Conservation (phyloP, 768 basidiomycete genomes). For the Sarcodon sp. region DNA sequence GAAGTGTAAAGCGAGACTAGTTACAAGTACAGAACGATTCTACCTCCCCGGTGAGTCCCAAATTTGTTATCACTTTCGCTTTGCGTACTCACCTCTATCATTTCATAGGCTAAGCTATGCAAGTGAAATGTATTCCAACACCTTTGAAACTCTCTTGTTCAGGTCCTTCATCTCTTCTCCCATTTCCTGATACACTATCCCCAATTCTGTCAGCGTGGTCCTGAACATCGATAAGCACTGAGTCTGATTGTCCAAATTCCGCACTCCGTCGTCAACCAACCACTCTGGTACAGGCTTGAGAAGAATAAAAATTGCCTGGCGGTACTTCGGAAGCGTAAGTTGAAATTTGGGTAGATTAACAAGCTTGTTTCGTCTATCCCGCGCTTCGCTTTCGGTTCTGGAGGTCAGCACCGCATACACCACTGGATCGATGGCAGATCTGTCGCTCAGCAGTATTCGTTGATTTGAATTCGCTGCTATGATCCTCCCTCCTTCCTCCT, state of each 20-base stretch:
- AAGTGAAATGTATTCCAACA: too few species aligned
- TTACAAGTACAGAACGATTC: too few species aligned
- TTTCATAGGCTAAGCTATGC: too few species aligned
- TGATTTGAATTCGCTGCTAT: conserved; percentile 6
- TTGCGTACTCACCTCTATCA: too few species aligned
- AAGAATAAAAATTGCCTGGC: conserved; percentile 34
- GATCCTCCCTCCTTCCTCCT: conserved; percentile 21
- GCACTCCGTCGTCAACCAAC: conserved; percentile 51
- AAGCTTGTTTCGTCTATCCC: conserved; percentile 24
- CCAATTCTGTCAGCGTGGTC: conserved; percentile 24
- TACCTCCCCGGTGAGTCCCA: too few species aligned
- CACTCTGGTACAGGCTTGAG: conserved; percentile 44
- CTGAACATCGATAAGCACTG: conserved; percentile 26
- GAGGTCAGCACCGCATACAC: conserved; percentile 34
- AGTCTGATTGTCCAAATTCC: conserved; percentile 34
- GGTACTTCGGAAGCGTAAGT: conserved; percentile 27
- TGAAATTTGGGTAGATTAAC: conserved; percentile 26
- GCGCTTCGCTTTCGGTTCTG: conserved; percentile 26
- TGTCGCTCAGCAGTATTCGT: conserved; percentile 37
- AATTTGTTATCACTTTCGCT: too few species aligned
- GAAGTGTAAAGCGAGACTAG: too few species aligned
- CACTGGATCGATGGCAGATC: conserved; percentile 53
- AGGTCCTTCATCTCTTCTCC: conserved; percentile 31
- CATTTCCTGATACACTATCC: conserved; percentile 30
- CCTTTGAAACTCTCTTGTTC: conserved; percentile 8